Conservation (phyloP, 192 early-diverging fungal species). For the Allomyces macrogynus region DNA sequence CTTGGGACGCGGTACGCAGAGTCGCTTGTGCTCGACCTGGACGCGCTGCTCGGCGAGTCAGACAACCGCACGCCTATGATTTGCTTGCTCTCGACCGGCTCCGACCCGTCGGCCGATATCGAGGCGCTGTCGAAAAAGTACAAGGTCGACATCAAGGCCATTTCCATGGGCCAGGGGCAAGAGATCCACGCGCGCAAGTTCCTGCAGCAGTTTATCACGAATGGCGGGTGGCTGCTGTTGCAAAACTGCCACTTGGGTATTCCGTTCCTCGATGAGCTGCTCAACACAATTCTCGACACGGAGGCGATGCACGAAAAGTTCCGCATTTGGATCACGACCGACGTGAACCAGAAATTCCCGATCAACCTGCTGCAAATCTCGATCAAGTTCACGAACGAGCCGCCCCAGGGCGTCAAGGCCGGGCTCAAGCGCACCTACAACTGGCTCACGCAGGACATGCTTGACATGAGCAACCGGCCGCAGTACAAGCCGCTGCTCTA, state of each 20-base stretch:
- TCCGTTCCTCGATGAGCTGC: constrained; percentile 42
- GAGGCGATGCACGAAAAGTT: constrained; percentile 41
- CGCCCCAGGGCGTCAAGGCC: constrained; percentile 44
- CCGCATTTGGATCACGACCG: constrained; percentile 42
- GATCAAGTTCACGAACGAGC: constrained; percentile 48
- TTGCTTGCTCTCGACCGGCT: constrained; percentile 37
- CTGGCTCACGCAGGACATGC: constrained; percentile 47
- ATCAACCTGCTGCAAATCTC: constrained; percentile 43
- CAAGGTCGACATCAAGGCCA: constrained; percentile 44
- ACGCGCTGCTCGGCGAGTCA: constrained; percentile 29
- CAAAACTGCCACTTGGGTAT: constrained; percentile 48
- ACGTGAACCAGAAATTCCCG: constrained; percentile 35
- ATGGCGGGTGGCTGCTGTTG: constrained; percentile 39
- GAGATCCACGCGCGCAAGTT: constrained; percentile 43
- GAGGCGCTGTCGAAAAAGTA: constrained; percentile 40
- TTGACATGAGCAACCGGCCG: constrained; percentile 37
- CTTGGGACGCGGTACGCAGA: constrained; percentile 26
- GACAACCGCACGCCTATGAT: constrained; percentile 45
- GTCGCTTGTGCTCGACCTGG: constrained; percentile 44
- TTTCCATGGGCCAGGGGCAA: constrained; percentile 50
- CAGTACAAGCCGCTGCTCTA: constrained; percentile 46
- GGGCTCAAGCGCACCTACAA: constrained; percentile 43
- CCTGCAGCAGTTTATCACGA: constrained; percentile 34
- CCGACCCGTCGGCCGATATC: constrained; percentile 43
- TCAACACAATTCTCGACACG: constrained; percentile 27